Evolutionary conservation across 1,284 basidiomycete genomes (phyloP), one percentile per base, ranked within the genome.

Genomic region (Rhodotorula sp.): DNA sequence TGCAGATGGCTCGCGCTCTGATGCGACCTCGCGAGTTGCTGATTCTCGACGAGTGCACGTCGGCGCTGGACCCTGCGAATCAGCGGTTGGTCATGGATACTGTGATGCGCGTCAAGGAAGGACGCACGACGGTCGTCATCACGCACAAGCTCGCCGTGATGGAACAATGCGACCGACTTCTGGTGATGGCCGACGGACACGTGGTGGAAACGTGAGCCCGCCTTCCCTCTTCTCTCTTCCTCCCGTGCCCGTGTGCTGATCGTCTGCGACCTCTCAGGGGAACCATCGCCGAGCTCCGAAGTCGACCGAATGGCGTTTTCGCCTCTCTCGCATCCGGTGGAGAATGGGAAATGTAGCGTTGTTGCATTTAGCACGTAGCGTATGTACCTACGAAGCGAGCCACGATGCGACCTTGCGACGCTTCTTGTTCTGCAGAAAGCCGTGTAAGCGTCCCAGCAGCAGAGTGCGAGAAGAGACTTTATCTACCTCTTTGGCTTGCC

Each of bases 91-190:
- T 97, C 50, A 84, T 95, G 79, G 88, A 93, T 70, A 89, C 92
- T 19, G 87, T 95, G 52, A 82, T 84, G 67, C 80, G 81, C 56
- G 87, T 89, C 73, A 88, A 87, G 81, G 81, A 83, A 26, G 87
- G 86, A 6, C 85, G 89, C 70, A 97, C 93, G 71, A 93, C 91
- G 64, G 80, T 98, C 71, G 89, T 97, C 84, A 88, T 98, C 76
- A 97, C 95, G 28, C 95, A 99, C 83, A 95, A 95, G 80, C 80
- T 93, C 59, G 86, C 89, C 69, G 88, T 93, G 60, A 99, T 99
- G 95, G 86, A 85, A 79, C 87, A 89, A 85, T 97, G 95, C 82
- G 93, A 97, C 81, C 85, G 93, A 52, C 87, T 99, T 64, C 77
- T 97, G 28, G 90, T 97, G 55, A 81, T 98, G 16, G 85, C 89